phyloP scores from a whole-genome alignment of 2,329 filamentous ascomycete species.

The Paecilomyces dactylethromorphus region DNA sequence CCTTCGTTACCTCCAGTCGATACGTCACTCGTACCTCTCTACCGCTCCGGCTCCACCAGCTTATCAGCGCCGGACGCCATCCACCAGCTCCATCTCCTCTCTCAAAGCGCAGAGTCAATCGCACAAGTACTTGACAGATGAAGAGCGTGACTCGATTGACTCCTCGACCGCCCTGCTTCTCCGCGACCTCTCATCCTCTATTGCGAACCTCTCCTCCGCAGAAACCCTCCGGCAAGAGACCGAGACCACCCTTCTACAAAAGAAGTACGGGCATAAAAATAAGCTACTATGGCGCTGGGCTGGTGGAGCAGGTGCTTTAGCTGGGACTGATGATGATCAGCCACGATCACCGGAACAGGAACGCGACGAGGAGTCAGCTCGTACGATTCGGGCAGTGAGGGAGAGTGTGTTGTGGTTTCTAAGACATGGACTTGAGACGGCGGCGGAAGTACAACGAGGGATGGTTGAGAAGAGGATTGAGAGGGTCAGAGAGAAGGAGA shows the following conservation, averaged over 20 bases:
- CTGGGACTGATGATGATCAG: slow-evolving; percentile 33
- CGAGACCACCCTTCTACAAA: slow-evolving; percentile 61
- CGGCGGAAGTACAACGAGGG: slow-evolving; percentile 68
- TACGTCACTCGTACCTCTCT: slow-evolving; percentile 87
- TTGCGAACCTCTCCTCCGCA: slow-evolving; percentile 71
- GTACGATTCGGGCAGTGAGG: slow-evolving; percentile 62
- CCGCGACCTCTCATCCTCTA: slow-evolving; percentile 75
- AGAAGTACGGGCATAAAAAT: slow-evolving; percentile 56
- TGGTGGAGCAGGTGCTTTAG: slow-evolving; percentile 43
- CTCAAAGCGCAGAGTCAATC: slow-evolving; percentile 32
- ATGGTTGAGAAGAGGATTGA: slow-evolving; percentile 91
- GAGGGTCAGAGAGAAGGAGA: slow-evolving; percentile 81
- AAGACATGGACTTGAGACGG: slow-evolving; percentile 66
- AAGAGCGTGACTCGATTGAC: slow-evolving; percentile 80
- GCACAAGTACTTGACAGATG: slow-evolving; percentile 62
- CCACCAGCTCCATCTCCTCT: slow-evolving; percentile 38
- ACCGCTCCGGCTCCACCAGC: slow-evolving; percentile 60
- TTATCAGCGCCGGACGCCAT: slow-evolving; percentile 21
- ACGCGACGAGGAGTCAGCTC: slow-evolving; percentile 63
- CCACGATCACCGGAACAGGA: slow-evolving; percentile 61
- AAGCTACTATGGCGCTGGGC: slow-evolving; percentile 62
- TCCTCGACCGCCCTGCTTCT: slow-evolving; percentile 79
- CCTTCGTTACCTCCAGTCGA: slow-evolving; percentile 69
- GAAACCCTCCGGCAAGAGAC: slow-evolving; percentile 77
- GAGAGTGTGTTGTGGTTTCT: slow-evolving; percentile 82